phyloP scores from a whole-genome alignment of 1,139 yeast species.

The Taphrina flavorubra region DNA sequence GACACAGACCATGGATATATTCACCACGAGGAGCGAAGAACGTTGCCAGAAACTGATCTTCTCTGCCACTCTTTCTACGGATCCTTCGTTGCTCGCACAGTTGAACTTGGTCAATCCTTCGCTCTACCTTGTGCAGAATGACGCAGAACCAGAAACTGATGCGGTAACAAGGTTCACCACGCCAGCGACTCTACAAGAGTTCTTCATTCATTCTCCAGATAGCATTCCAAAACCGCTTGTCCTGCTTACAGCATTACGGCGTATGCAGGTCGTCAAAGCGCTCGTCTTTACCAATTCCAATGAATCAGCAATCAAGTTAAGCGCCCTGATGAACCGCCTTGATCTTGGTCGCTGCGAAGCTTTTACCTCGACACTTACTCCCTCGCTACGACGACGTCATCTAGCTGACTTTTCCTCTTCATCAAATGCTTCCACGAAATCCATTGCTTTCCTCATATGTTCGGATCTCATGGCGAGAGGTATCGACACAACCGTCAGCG shows the following conservation, averaged over 20 bases:
- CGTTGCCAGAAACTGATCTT: conserved; percentile 68
- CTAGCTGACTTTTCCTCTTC: conserved; percentile 63
- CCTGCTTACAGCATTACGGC: conserved; percentile 61
- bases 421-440: background rate
- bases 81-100: conserved; percentile 81
- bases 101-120: conserved; percentile 72
- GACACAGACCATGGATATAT: conserved; percentile 14
- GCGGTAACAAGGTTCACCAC: conserved; percentile 53
- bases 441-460: conserved; percentile 61
- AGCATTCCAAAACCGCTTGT: conserved; percentile 67
- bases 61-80: conserved; percentile 92
- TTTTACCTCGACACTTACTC: conserved; percentile 54
- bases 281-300: conserved; percentile 79
- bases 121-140: conserved; percentile 65
- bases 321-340: conserved; percentile 60
- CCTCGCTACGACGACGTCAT: conserved; percentile 50
- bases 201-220: conserved; percentile 38
- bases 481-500: conserved; percentile 74
- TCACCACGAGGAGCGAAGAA: conserved; percentile 40
- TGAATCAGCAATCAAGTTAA: conserved; percentile 78
- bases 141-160: conserved; percentile 42
- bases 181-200: conserved; percentile 53
- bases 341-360: conserved; percentile 47
- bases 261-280: conserved; percentile 46
- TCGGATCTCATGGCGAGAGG: conserved; percentile 97